A percentile compares a stretch with the other conserved stretches of the same genome.
Conservation (phyloP, 441 rosid genomes). For the Macaranga tanarius region DNA sequence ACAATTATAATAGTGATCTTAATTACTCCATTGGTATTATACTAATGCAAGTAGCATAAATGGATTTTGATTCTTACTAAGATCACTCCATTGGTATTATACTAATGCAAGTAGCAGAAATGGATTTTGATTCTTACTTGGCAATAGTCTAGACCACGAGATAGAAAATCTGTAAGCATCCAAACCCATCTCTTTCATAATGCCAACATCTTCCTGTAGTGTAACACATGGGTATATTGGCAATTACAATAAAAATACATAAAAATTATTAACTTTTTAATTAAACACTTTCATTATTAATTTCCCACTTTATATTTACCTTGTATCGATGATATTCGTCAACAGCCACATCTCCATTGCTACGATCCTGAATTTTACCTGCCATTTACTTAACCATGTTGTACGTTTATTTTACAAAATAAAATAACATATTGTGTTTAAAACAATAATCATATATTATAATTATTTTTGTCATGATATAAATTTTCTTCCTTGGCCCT, state of each 20-base stretch:
- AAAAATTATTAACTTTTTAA: background rate
- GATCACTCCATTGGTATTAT: too few relatives aligned
- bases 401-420: background rate
- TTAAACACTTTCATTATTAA: background rate
- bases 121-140: constrained; percentile 14
- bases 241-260: background rate
- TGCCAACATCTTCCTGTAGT: constrained; percentile 41
- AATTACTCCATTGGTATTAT: too few relatives aligned
- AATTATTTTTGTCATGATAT: too few relatives aligned
- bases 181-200: constrained; percentile 53
- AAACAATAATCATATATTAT: too few relatives aligned
- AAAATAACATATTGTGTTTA: too few relatives aligned
- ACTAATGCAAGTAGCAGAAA: background rate
- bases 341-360: constrained; percentile 49
- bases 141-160: constrained; percentile 74
- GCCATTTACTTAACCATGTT: background rate
- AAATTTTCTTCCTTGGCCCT: too few relatives aligned
- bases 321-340: constrained; percentile 54
- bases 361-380: constrained; percentile 42
- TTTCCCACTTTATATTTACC: constrained; percentile 10
- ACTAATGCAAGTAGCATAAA: background rate
- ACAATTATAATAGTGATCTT: too few relatives aligned
- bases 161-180: constrained; percentile 76
- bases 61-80: constrained; percentile 10
- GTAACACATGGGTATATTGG: background rate